These are phyloP conservation scores for Rhodosorus marinus DNA, from an alignment of 23 red algal species.

Conservation along the genomic window DNA sequence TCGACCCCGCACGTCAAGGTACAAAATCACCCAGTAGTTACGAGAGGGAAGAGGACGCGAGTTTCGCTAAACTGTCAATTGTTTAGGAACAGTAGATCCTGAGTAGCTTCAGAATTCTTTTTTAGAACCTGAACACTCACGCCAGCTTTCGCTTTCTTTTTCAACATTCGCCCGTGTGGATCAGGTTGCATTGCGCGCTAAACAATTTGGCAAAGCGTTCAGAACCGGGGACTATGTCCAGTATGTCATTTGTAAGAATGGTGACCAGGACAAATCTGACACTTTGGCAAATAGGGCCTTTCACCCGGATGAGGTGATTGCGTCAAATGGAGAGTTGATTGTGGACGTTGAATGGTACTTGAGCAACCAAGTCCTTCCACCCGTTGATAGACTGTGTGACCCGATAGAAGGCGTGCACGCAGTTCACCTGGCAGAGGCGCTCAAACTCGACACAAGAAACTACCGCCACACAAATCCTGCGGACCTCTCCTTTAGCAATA, in stretches of 20 bases:
- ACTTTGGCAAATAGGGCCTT: conserved; percentile 25
- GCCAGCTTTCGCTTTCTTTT: no score
- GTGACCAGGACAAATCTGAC: no score
- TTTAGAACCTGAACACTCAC: no score
- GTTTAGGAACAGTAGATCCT: no score
- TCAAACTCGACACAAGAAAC: conserved; percentile 64
- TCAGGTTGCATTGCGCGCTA: conserved; percentile 69
- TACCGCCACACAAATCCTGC: no score
- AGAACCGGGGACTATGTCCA: conserved; percentile 61
- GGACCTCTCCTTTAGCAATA: no score
- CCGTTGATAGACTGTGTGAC: conserved; percentile 55
- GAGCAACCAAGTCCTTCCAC: conserved; percentile 61
- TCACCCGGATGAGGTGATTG: conserved; percentile 72
- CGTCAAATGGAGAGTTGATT: conserved; percentile 10
- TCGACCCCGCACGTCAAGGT: conserved; percentile 72
- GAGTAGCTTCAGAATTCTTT: no score
- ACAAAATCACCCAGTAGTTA: no score
- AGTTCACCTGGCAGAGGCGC: conserved; percentile 24
- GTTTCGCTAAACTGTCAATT: no score
- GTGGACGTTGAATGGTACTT: conserved; percentile 83
- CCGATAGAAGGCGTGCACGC: conserved; percentile 56
- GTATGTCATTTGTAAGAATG: conserved; percentile 79
- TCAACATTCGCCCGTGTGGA: no score
- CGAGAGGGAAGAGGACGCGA: no score
- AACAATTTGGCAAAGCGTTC: conserved; percentile 15